Conservation (phyloP, 202 grass and related monocot species). For the Digitaria exilis region DNA sequence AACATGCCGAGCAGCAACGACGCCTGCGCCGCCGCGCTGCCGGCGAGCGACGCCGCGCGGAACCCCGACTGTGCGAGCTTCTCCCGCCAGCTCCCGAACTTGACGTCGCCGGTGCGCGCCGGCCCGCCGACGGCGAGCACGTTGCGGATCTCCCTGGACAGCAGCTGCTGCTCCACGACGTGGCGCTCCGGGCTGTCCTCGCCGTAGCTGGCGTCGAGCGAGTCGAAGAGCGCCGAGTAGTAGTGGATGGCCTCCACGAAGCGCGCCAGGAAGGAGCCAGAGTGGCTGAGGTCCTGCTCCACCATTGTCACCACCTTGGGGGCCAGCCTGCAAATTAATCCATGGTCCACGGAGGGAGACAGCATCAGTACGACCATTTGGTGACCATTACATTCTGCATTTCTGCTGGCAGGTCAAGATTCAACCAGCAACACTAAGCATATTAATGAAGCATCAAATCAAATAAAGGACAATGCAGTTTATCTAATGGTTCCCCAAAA, state of each 20-base stretch:
- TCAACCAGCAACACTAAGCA: slow-evolving; percentile 16
- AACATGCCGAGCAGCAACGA: slow-evolving; percentile 94
- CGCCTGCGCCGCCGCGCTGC: slow-evolving; percentile 82
- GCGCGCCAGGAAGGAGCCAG: slow-evolving; percentile 80
- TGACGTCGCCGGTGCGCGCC: slow-evolving; percentile 65
- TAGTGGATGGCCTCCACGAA: slow-evolving; percentile 99
- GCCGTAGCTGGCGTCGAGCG: slow-evolving; percentile 78
- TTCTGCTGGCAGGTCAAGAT: not conserved
- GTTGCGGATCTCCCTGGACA: slow-evolving; percentile 86
- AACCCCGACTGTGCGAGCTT: slow-evolving; percentile 79
- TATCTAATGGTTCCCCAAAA: slow-evolving; percentile 4
- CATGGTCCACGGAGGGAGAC: not conserved
- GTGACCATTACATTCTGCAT: not conserved
- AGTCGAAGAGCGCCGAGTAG: slow-evolving; percentile 97
- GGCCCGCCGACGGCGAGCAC: slow-evolving; percentile 86
- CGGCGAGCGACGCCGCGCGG: slow-evolving; percentile 59
- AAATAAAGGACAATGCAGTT: not conserved
- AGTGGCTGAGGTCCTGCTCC: slow-evolving; percentile 96
- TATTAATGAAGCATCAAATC: slow-evolving; percentile 19
- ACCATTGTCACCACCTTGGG: slow-evolving; percentile 99
- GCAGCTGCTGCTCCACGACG: slow-evolving; percentile 87
- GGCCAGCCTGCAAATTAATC: slow-evolving; percentile 55
- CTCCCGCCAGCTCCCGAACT: slow-evolving; percentile 84
- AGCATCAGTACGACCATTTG: slow-evolving; percentile 16
- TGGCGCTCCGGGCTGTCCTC: slow-evolving; percentile 79